A percentile compares a stretch with the other conserved stretches of the same genome.
These are phyloP conservation scores for Astrothelium macrocarpum DNA, from an alignment of 495 filamentous ascomycete species.

Conservation along the genomic window DNA sequence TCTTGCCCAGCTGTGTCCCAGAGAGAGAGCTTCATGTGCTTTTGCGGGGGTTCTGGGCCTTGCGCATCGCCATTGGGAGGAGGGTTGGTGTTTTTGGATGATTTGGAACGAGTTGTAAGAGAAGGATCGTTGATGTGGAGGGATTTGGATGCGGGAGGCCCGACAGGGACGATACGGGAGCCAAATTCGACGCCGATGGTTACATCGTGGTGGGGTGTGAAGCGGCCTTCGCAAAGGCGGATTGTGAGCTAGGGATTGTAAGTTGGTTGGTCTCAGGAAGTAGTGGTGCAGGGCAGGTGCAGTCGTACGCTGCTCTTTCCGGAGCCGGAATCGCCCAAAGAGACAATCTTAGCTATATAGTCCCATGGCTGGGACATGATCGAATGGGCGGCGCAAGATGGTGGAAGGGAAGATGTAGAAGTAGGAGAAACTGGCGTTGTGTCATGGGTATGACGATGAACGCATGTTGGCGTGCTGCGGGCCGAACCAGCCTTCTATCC, in stretches of 20 bases:
- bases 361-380: conserved; percentile 65
- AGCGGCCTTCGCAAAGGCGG: conserved; percentile 93
- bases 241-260: conserved; percentile 59
- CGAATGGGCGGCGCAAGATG: not conserved
- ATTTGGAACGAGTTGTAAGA: conserved; percentile 10
- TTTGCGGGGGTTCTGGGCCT: conserved; percentile 35
- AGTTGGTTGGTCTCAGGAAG: conserved; percentile 10
- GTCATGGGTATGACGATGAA: not conserved
- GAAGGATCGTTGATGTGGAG: conserved; percentile 37
- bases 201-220: conserved; percentile 85
- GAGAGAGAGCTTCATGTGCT: conserved; percentile 57
- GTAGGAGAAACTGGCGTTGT: not conserved
- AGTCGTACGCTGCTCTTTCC: conserved; percentile 67
- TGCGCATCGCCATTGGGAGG: conserved; percentile 22
- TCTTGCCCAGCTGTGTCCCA: conserved; percentile 99
- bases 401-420: not conserved
- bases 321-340: conserved; percentile 88
- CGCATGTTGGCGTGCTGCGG: not conserved
- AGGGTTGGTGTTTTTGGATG: conserved; percentile 32
- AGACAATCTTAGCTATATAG: conserved; percentile 97
- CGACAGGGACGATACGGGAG: conserved; percentile 84
- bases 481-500: not conserved
- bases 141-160: conserved; percentile 55
- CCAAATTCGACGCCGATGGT: conserved; percentile 98
- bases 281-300: not conserved